Evolutionary conservation across 1,284 basidiomycete species (phyloP).

Genomic region (Agroathelia rolfsii): DNA sequence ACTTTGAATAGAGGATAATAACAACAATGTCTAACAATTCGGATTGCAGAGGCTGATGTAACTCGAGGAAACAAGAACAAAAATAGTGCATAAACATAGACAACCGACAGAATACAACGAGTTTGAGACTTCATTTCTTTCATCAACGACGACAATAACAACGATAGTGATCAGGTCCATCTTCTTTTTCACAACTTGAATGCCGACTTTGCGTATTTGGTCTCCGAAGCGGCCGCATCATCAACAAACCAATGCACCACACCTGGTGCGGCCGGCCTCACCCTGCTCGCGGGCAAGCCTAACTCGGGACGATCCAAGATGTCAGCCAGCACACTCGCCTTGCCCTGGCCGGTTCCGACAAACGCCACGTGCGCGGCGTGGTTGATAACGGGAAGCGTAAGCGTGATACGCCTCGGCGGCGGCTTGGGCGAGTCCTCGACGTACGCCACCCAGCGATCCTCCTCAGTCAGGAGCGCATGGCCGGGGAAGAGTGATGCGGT

Average conservation of each 20-base stretch:
- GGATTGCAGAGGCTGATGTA: too few relatives aligned
- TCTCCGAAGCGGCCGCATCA: constrained; percentile 63
- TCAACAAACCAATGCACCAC: constrained; percentile 89
- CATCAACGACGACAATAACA: too few relatives aligned
- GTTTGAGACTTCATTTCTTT: too few relatives aligned
- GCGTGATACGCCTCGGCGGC: constrained; percentile 81
- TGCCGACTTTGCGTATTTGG: constrained; percentile 42
- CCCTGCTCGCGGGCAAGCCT: constrained; percentile 76
- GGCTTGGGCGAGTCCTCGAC: constrained; percentile 92
- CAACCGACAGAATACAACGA: too few relatives aligned
- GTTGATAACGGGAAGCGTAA: constrained; percentile 89
- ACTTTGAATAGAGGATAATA: too few relatives aligned
- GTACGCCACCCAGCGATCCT: constrained; percentile 89
- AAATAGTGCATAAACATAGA: too few relatives aligned
- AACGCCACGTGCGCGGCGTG: constrained; percentile 85
- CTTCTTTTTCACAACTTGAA: constrained; percentile 43
- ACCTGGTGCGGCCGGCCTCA: constrained; percentile 74
- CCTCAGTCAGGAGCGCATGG: constrained; percentile 78
- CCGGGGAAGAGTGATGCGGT: constrained; percentile 94
- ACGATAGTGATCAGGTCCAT: too few relatives aligned
- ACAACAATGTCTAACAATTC: too few relatives aligned
- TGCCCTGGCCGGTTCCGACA: constrained; percentile 77
- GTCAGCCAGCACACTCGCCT: constrained; percentile 67
- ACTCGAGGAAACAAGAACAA: too few relatives aligned
- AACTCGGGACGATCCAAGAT: constrained; percentile 78